Evolutionary conservation across 129 eudicot genomes (phyloP).

Genomic region (Lonicera japonica): DNA sequence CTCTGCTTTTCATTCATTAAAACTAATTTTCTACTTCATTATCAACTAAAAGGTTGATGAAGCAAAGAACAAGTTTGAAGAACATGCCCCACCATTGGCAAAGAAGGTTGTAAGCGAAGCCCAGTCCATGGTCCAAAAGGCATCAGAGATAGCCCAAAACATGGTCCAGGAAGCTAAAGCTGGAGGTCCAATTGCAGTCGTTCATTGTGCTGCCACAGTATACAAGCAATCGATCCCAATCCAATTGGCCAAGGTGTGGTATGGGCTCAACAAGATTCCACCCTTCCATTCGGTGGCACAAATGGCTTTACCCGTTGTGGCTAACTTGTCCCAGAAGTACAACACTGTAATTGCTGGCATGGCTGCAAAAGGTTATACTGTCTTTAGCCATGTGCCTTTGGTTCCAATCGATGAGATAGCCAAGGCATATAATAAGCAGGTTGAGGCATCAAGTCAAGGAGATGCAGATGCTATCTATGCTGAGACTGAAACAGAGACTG

Average conservation of each 20-base stretch:
- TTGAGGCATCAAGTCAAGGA: constrained; percentile 17
- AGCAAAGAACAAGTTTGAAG: constrained; percentile 31
- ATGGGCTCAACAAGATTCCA: constrained; percentile 23
- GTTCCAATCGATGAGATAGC: constrained; percentile 53
- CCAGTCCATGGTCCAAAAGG: constrained; percentile 20
- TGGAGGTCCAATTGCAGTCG: constrained; percentile 39
- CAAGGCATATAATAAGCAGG: constrained; percentile 51
- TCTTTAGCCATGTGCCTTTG: constrained; percentile 38
- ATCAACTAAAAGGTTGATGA: constrained; percentile 36
- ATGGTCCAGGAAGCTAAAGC: constrained; percentile 25
- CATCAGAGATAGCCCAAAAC: constrained; percentile 18
- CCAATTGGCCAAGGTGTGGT: constrained; percentile 44
- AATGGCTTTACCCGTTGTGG: constrained; percentile 38
- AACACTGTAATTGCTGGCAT: constrained; percentile 26
- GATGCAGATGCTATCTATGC: too few relatives aligned
- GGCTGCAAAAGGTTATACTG: constrained; percentile 38
- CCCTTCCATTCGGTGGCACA: constrained; percentile 31
- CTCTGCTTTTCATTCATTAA: too few relatives aligned
- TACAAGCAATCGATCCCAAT: constrained; percentile 25
- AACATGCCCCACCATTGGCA: constrained; percentile 42
- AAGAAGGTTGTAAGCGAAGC: constrained; percentile 26
- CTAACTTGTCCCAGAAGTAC: constrained; percentile 39
- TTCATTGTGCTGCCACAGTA: constrained; percentile 29
- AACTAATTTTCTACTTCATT: not conserved
- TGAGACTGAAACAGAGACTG: not conserved